Conservation (phyloP, 2,329 filamentous ascomycete species). For the Plenodomus tracheiphilus region DNA sequence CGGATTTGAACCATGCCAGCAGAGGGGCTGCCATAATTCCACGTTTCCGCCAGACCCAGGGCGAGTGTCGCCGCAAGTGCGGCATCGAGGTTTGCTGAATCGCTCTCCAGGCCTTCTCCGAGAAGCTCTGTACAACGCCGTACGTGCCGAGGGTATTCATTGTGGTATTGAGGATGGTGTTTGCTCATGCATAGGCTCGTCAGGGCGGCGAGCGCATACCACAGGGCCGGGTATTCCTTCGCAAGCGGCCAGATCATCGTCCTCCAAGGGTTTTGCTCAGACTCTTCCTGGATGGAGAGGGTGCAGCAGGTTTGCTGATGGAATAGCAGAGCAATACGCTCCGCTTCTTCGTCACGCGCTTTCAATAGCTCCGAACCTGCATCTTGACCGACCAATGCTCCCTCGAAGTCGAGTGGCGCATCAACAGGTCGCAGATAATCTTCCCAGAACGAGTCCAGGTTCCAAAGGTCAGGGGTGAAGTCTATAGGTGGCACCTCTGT, state of each 20-base stretch:
- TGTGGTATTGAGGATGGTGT: constrained; percentile 57
- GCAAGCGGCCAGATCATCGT: constrained; percentile 70
- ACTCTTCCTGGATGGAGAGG: constrained; percentile 68
- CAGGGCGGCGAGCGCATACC: constrained; percentile 68
- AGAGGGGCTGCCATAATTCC: constrained; percentile 64
- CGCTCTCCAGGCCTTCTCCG: constrained; percentile 54
- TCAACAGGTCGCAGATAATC: constrained; percentile 12
- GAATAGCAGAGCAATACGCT: constrained; percentile 48
- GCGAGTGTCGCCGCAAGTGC: constrained; percentile 68
- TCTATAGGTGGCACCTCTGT: constrained; percentile 1
- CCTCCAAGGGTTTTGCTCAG: constrained; percentile 69
- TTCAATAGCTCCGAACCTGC: constrained; percentile 1
- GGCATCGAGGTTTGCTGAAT: constrained; percentile 62
- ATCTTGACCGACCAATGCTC: background rate
- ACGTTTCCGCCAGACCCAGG: constrained; percentile 68
- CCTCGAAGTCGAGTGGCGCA: constrained; percentile 5
- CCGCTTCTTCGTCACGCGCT: constrained; percentile 10
- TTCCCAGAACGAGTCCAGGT: constrained; percentile 18
- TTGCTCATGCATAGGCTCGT: constrained; percentile 67
- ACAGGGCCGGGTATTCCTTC: constrained; percentile 63
- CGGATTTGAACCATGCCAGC: constrained; percentile 68
- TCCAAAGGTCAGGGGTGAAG: constrained; percentile 14
- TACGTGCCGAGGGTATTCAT: constrained; percentile 67
- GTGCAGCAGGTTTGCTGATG: constrained; percentile 68
- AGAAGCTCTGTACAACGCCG: constrained; percentile 61